Conservation (phyloP, 2,329 filamentous ascomycete genomes). For the Epichloe elymi region DNA sequence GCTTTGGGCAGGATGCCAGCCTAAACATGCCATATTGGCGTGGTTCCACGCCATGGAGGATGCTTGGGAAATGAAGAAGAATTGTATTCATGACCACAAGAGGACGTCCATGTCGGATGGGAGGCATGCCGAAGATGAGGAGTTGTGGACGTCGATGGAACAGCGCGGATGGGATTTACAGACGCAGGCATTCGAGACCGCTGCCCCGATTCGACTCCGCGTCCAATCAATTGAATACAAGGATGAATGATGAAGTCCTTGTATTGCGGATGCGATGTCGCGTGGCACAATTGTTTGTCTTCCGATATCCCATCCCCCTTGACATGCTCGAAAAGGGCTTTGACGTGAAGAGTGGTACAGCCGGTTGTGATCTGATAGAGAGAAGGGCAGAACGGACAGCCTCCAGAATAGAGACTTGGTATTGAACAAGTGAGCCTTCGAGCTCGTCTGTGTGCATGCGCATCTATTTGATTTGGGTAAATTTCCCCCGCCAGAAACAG, state of each 20-base stretch:
- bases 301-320: no score
- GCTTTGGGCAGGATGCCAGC: slow-evolving; percentile 18
- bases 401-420: background rate
- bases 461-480: background rate
- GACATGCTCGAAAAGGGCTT: background rate
- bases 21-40: slow-evolving; percentile 19
- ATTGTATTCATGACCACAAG: slow-evolving; percentile 9
- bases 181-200: slow-evolving; percentile 24
- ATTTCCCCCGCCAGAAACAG: background rate
- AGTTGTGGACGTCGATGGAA: slow-evolving; percentile 17
- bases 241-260: slow-evolving; percentile 9
- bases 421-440: background rate
- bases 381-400: background rate
- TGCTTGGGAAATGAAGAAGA: slow-evolving; percentile 19
- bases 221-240: slow-evolving; percentile 14
- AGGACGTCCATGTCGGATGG: slow-evolving; percentile 7
- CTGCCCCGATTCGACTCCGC: slow-evolving; percentile 20
- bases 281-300: no score
- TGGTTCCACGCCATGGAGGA: slow-evolving; percentile 26
- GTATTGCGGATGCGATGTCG: no score
- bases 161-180: slow-evolving; percentile 22
- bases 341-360: no score
- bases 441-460: background rate
- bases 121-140: slow-evolving; percentile 5
- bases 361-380: background rate